phyloP scores from a whole-genome alignment of 306 rosid species.

The Cicer judaicum region DNA sequence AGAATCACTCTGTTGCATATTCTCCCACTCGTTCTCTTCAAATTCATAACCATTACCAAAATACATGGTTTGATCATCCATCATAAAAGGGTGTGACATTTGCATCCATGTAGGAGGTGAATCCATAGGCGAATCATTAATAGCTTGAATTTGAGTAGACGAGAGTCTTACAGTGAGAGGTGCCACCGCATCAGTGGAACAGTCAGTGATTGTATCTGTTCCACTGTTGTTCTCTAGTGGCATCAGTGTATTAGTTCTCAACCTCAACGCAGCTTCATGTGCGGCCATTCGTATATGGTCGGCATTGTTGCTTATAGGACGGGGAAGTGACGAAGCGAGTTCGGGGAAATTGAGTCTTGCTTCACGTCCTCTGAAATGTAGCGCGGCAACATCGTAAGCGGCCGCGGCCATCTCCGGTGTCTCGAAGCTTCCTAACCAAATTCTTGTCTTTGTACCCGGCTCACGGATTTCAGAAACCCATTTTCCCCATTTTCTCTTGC shows the following conservation, averaged over 20 bases:
- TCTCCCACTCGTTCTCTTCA: constrained; percentile 54
- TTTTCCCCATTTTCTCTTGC: constrained; percentile 98
- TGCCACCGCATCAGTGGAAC: background rate
- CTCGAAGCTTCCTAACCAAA: constrained; percentile 91
- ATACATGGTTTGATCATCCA: constrained; percentile 45
- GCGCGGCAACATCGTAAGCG: constrained; percentile 86
- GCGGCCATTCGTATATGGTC: constrained; percentile 88
- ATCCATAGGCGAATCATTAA: constrained; percentile 61
- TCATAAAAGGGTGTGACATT: constrained; percentile 47
- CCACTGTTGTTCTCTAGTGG: background rate
- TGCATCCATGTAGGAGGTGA: constrained; percentile 62
- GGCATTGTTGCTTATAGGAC: constrained; percentile 62
- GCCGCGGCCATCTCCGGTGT: constrained; percentile 88
- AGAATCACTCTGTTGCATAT: constrained; percentile 46
- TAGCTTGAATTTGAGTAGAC: constrained; percentile 62
- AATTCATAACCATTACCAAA: constrained; percentile 44
- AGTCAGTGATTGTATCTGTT: background rate
- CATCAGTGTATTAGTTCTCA: constrained; percentile 25
- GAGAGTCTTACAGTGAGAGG: constrained; percentile 57
- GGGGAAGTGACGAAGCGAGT: constrained; percentile 58
- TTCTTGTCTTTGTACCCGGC: constrained; percentile 81
- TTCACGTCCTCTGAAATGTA: constrained; percentile 71
- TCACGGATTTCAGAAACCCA: constrained; percentile 97
- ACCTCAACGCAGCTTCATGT: constrained; percentile 71
- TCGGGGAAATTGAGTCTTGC: constrained; percentile 81